phyloP scores from a whole-genome alignment of 495 filamentous ascomycete species.

The Podospora pseudocomata region DNA sequence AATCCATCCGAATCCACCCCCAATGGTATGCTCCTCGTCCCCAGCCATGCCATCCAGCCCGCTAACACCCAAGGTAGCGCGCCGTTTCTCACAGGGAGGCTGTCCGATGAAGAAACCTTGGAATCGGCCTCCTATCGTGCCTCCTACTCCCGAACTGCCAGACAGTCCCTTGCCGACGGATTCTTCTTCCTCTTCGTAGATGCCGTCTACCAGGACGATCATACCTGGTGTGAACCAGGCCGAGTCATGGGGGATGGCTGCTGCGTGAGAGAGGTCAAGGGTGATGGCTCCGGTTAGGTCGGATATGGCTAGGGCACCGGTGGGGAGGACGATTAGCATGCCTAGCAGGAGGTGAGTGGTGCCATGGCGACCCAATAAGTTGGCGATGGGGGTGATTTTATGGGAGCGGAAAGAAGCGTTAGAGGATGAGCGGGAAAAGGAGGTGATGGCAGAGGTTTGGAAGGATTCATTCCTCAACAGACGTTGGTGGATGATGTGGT shows the following conservation, averaged over 20 bases:
- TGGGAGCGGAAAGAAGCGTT: slow-evolving; percentile 59
- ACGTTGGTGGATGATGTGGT: slow-evolving; percentile 85
- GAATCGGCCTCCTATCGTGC: slow-evolving; percentile 83
- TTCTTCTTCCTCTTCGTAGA: slow-evolving; percentile 88
- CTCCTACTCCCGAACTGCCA: slow-evolving; percentile 74
- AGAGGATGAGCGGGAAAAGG: slow-evolving; percentile 54
- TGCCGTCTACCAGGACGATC: slow-evolving; percentile 89
- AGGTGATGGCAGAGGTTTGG: slow-evolving; percentile 66
- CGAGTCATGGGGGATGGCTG: slow-evolving; percentile 75
- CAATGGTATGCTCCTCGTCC: slow-evolving; percentile 58
- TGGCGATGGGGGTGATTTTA: slow-evolving; percentile 89
- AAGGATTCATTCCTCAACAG: slow-evolving; percentile 91
- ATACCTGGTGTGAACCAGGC: slow-evolving; percentile 91
- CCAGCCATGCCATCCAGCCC: slow-evolving; percentile 47
- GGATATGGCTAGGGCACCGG: slow-evolving; percentile 74
- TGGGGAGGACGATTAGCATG: slow-evolving; percentile 73
- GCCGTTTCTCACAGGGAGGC: slow-evolving; percentile 82
- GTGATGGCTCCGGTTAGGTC: slow-evolving; percentile 85
- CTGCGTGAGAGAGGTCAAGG: slow-evolving; percentile 76
- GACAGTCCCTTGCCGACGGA: slow-evolving; percentile 62
- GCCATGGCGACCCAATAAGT: slow-evolving; percentile 84
- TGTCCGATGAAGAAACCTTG: slow-evolving; percentile 84
- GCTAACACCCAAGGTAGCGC: slow-evolving; percentile 68
- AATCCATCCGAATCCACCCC: slow-evolving; percentile 89
- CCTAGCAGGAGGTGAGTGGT: slow-evolving; percentile 84